A percentile compares a stretch with the other conserved stretches of the same genome.
These are phyloP conservation scores for Haplosporangium sp. DNA, from an alignment of 371 early-diverging fungal genomes.

Conservation along the genomic window DNA sequence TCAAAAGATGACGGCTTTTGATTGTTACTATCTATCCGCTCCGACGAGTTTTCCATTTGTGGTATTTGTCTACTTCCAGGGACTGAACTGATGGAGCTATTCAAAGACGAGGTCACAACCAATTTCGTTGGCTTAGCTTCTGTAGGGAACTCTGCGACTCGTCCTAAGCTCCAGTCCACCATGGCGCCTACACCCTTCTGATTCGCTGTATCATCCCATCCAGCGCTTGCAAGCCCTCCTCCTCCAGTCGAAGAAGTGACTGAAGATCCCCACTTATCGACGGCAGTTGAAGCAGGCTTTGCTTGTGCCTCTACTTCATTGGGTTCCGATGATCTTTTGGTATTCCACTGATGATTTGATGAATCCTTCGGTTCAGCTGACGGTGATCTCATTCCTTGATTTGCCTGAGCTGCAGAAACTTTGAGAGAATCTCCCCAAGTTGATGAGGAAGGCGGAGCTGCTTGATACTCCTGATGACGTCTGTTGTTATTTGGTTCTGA, in stretches of 20 bases:
- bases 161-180: conserved; percentile 43
- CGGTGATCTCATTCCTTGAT: neutral
- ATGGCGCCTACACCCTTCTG: conserved; percentile 12
- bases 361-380: neutral
- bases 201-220: conserved; percentile 9
- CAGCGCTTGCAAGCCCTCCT: neutral
- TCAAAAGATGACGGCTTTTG: neutral
- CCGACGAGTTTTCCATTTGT: no score
- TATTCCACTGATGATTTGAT: neutral
- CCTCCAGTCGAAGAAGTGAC: neutral
- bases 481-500: neutral
- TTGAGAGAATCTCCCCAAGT: neutral
- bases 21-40: neutral
- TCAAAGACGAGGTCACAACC: conserved; percentile 5
- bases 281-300: neutral
- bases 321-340: neutral
- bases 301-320: neutral
- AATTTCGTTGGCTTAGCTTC: conserved; percentile 30
- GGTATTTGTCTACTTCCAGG: no score
- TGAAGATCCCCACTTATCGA: conserved; percentile 1
- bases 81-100: no score
- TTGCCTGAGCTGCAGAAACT: neutral
- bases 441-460: neutral
- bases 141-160: conserved; percentile 29
- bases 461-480: neutral